Base-by-base conservation (phyloP, 805 yeast species). In the Grigorovia yakushimaensis region DNA sequence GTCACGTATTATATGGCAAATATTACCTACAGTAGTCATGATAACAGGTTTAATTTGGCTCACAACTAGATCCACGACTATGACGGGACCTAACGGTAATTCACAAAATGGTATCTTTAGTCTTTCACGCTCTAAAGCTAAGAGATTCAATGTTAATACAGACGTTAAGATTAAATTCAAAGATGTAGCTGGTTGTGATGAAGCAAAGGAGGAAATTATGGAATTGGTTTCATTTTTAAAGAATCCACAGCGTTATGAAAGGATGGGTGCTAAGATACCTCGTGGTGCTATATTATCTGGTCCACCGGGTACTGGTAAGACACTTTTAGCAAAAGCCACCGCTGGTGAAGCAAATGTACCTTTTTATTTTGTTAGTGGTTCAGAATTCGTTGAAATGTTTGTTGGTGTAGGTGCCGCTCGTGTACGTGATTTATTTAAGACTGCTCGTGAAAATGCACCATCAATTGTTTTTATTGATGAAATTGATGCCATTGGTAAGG, bases 321-420 rank as follows among this genome's bases (percentile, higher is more conserved):
- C 99, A 1, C 72, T 93, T 46, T 71, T 93, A 44, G 99, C 99
- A 11, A 91, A 88, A 63, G 99, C 99, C 5, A 93, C 98, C 44
- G 98, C 98, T 1, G 98, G 98, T 55, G 99, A 93, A 67, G 98
- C 99, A 0, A 95, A 93, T 48, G 98, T 93, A 39, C 97, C 99
- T 40, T 93, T 93, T 64, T 81, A 81, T 58, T 85, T 95, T 15
- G 98, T 93, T 18, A 86, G 96, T 1, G 98, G 98, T 53, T 89
- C 98, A 5, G 98, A 91, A 66, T 91, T 91, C 57, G 96, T 93
- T 13, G 98, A 91, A 66, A 93, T 91, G 98, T 93, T 88, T 72
- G 98, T 89, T 27, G 98, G 98, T 73, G 97, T 91, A 21, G 98
- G 98, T 71, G 98, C 98, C 1, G 84, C 95, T 17, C 79, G 98